Percentiles rank a stretch among this genome's conserved stretches.
These are phyloP conservation scores for Gossypium rotundifolium DNA, from an alignment of 345 rosid genomes.

Conservation along the genomic window DNA sequence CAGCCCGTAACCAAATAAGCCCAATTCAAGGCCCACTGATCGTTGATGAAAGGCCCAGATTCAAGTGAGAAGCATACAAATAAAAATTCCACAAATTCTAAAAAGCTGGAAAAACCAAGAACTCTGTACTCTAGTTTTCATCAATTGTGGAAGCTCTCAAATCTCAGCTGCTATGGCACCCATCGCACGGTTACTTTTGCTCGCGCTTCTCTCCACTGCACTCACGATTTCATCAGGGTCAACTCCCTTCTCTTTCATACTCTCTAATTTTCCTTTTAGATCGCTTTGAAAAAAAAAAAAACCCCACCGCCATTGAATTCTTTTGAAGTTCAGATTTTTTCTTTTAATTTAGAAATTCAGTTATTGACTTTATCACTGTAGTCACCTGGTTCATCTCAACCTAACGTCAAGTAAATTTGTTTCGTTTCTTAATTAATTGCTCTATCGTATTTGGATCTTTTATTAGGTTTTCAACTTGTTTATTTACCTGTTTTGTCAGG, in stretches of 20 bases:
- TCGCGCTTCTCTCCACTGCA: constrained; percentile 25
- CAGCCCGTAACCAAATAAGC: not conserved
- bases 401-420: not conserved
- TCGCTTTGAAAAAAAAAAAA: not conserved
- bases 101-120: not conserved
- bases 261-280: constrained; percentile 7
- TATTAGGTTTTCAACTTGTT: not conserved
- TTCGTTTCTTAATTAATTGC: not conserved
- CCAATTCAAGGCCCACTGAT: not conserved
- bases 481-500: constrained; percentile 30
- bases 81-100: not conserved
- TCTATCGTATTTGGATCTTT: not conserved
- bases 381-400: not conserved
- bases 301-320: not conserved
- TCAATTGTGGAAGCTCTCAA: constrained; percentile 2
- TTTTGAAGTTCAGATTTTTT: not conserved
- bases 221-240: constrained; percentile 43
- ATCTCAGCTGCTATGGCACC: constrained; percentile 31
- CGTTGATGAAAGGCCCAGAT: not conserved
- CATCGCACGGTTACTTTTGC: constrained; percentile 31
- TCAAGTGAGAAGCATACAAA: not conserved
- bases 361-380: not conserved
- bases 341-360: not conserved
- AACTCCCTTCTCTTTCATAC: not conserved
- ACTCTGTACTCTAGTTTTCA: not conserved